Evolutionary conservation across 2,329 filamentous ascomycete genomes (phyloP).

Genomic region (Xenoacremonium recifei): DNA sequence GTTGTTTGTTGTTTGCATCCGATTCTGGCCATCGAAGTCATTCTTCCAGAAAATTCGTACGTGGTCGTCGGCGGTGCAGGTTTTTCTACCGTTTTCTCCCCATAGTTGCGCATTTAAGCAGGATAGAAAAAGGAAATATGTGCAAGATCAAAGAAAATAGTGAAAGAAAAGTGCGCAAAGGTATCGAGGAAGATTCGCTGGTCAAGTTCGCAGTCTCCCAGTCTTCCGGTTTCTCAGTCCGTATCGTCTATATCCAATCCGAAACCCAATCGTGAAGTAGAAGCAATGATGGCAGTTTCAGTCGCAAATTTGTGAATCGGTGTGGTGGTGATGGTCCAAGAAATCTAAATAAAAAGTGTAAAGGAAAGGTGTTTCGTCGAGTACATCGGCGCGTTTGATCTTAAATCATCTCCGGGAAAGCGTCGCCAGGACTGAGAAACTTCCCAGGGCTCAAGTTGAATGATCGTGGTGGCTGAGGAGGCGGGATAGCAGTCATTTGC

Average conservation of each 20-base stretch:
- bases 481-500: conserved; percentile 20
- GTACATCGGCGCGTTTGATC: background rate
- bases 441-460: conserved; percentile 22
- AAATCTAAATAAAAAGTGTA: conserved; percentile 15
- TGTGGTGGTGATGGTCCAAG: conserved; percentile 12
- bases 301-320: conserved; percentile 21
- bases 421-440: conserved; percentile 22
- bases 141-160: too few relatives aligned
- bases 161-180: background rate
- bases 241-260: too few relatives aligned
- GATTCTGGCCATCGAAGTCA: background rate
- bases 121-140: too few relatives aligned
- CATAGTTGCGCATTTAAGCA: too few relatives aligned
- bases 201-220: too few relatives aligned
- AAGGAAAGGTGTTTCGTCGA: conserved; percentile 12
- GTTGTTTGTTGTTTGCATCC: background rate
- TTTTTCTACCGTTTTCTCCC: background rate
- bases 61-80: background rate
- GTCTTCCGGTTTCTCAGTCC: too few relatives aligned
- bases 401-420: conserved; percentile 30
- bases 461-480: conserved; percentile 16
- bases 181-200: conserved; percentile 1
- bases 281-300: conserved; percentile 2
- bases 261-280: too few relatives aligned
- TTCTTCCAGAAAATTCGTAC: background rate